Percentiles rank a stretch among this genome's conserved stretches.
These are phyloP conservation scores for Pleurotus giganteus DNA, from an alignment of 768 basidiomycete genomes.

Conservation along the genomic window DNA sequence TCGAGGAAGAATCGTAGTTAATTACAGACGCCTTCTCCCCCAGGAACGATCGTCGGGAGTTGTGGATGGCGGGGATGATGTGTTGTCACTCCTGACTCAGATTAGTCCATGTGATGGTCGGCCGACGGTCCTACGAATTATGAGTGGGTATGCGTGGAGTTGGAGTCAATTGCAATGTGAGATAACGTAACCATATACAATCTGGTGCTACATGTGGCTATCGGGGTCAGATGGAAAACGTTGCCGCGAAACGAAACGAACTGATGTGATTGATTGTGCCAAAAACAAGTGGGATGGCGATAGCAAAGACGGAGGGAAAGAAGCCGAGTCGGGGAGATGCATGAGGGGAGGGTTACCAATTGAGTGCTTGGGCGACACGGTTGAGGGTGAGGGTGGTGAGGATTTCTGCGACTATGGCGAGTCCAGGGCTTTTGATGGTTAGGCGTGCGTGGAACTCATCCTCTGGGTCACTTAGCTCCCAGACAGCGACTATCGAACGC, in stretches of 20 bases:
- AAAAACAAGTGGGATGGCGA: conserved; percentile 1
- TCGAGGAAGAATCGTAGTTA: conserved; percentile 12
- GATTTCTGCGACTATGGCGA: conserved; percentile 72
- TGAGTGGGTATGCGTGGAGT: not conserved
- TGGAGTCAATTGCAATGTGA: not conserved
- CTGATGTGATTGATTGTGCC: conserved; percentile 8
- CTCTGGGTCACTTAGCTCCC: conserved; percentile 60
- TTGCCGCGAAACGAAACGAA: conserved; percentile 13
- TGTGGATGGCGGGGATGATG: not conserved
- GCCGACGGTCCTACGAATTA: not conserved
- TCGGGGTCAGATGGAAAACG: not conserved
- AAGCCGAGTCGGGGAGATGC: not conserved
- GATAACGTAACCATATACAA: conserved; percentile 7
- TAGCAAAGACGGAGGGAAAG: conserved; percentile 8
- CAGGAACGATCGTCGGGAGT: not conserved
- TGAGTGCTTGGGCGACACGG: conserved; percentile 61
- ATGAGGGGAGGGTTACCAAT: conserved; percentile 39
- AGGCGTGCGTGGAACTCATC: conserved; percentile 60
- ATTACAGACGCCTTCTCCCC: not conserved
- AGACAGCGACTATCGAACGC: conserved; percentile 58
- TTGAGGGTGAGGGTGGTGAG: conserved; percentile 73
- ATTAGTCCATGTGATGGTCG: not conserved
- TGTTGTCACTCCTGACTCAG: not conserved
- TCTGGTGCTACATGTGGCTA: conserved; percentile 6
- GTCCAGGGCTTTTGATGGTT: conserved; percentile 54